A percentile compares a stretch with the other conserved stretches of the same genome.
Conservation (phyloP, 2,329 filamentous ascomycete species). For the Remersonia thermophila region DNA sequence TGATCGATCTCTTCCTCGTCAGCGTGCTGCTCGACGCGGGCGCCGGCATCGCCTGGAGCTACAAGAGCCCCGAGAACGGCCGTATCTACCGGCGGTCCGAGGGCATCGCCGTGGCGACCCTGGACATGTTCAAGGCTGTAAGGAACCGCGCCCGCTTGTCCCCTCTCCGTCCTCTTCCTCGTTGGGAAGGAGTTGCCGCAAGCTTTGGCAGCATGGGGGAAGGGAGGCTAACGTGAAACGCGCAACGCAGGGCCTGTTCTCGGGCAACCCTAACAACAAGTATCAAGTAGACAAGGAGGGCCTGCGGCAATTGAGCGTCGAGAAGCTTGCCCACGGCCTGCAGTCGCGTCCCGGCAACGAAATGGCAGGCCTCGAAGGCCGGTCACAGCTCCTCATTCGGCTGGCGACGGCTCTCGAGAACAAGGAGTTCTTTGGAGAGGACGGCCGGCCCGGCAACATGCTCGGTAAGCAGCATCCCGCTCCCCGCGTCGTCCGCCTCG, state of each 20-base stretch:
- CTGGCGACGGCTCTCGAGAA: slow-evolving; percentile 66
- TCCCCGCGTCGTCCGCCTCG: too few relatives aligned
- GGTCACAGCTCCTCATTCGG: slow-evolving; percentile 64
- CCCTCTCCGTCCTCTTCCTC: too few relatives aligned
- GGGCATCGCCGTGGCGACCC: slow-evolving; percentile 62
- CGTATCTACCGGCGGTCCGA: slow-evolving; percentile 75
- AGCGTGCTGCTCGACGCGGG: slow-evolving; percentile 80
- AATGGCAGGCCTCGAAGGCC: slow-evolving; percentile 73
- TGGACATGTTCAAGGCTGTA: slow-evolving; percentile 84
- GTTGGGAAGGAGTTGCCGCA: too few relatives aligned
- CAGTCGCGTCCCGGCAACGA: slow-evolving; percentile 74
- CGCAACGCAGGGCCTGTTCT: slow-evolving; percentile 57
- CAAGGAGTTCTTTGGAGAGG: slow-evolving; percentile 69
- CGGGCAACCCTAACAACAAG: slow-evolving; percentile 66
- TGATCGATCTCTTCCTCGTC: slow-evolving; percentile 67
- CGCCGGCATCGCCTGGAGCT: slow-evolving; percentile 81
- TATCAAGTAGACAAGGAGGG: slow-evolving; percentile 82
- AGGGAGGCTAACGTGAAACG: slow-evolving; percentile 11
- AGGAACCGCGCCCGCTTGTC: too few relatives aligned
- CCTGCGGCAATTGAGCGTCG: slow-evolving; percentile 59
- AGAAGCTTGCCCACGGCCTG: slow-evolving; percentile 65
- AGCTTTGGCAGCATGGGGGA: neutral
- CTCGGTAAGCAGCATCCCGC: slow-evolving; percentile 49
- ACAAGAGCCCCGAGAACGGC: slow-evolving; percentile 82
- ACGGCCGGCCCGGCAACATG: slow-evolving; percentile 85